Percentiles rank a stretch among this genome's conserved stretches.
phyloP scores from a whole-genome alignment of 202 grass and related monocot genomes.

The Elaeis oleifera region DNA sequence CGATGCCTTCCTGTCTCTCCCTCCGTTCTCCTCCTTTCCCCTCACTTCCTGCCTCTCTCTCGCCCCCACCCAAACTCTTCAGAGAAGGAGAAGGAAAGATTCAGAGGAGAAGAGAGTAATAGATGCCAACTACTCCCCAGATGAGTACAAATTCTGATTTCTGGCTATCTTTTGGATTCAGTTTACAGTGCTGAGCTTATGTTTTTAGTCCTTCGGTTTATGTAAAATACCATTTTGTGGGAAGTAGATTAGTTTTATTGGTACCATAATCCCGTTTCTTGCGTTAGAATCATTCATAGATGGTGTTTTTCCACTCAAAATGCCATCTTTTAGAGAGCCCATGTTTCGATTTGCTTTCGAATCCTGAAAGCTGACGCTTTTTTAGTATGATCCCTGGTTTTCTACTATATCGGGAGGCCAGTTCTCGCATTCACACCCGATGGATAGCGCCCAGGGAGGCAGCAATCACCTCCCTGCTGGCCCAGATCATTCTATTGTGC shows the following conservation, averaged over 20 bases:
- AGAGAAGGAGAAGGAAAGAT: not conserved
- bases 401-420: not conserved
- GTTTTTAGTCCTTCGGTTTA: not conserved
- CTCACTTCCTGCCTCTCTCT: not conserved
- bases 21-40: not conserved
- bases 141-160: not conserved
- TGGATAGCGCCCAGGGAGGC: slow-evolving; percentile 11
- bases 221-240: not conserved
- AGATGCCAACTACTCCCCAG: not conserved
- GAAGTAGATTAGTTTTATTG: not conserved
- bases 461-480: not conserved
- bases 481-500: not conserved
- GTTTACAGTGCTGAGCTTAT: not conserved
- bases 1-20: not conserved
- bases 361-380: not conserved
- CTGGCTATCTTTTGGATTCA: not conserved
- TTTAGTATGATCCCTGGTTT: not conserved
- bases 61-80: too few relatives aligned
- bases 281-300: not conserved
- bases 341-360: not conserved
- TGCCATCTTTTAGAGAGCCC: not conserved
- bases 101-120: not conserved
- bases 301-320: not conserved
- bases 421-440: not conserved
- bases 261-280: not conserved